Evolutionary conservation across 208 protist genomes (phyloP).

Genomic region (Leishmania tropica): DNA sequence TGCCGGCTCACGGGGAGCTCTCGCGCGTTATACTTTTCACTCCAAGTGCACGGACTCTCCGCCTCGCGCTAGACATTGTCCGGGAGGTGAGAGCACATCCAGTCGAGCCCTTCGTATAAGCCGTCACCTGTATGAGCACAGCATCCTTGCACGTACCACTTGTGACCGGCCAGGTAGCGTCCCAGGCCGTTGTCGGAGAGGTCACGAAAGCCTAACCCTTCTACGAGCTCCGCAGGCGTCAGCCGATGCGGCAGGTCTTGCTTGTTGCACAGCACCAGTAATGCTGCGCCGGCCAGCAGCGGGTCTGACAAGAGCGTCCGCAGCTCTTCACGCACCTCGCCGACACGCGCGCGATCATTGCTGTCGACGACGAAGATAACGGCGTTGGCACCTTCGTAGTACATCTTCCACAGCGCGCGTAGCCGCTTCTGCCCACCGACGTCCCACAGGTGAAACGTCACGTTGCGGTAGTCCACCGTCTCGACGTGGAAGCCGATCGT

Average conservation of each 20-base stretch:
- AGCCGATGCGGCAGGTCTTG: conserved; percentile 88
- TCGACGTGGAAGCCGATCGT: conserved; percentile 99
- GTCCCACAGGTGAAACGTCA: conserved; percentile 98
- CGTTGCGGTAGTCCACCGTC: conserved; percentile 97
- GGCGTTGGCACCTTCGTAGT: conserved; percentile 95
- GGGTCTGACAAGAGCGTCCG: conserved; percentile 81
- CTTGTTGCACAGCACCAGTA: conserved; percentile 97
- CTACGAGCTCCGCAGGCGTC: conserved; percentile 63
- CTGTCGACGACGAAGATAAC: conserved; percentile 96
- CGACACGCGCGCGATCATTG: conserved; percentile 86
- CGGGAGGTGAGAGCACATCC: conserved; percentile 89
- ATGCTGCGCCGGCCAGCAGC: conserved; percentile 65
- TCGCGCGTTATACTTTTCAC: neutral
- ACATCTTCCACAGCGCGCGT: conserved; percentile 95
- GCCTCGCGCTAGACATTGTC: conserved; percentile 16
- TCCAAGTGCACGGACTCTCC: neutral
- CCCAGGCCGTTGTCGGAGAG: conserved; percentile 36
- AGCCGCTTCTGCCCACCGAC: conserved; percentile 97
- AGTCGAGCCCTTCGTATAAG: conserved; percentile 97
- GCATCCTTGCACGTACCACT: conserved; percentile 96
- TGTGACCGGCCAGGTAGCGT: conserved; percentile 37
- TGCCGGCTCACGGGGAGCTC: neutral
- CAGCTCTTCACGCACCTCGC: conserved; percentile 83
- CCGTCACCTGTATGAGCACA: conserved; percentile 96
- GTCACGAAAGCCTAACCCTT: conserved; percentile 56